Base-by-base conservation (phyloP, 805 yeast genomes). In the Pachysolen tannophilus region DNA sequence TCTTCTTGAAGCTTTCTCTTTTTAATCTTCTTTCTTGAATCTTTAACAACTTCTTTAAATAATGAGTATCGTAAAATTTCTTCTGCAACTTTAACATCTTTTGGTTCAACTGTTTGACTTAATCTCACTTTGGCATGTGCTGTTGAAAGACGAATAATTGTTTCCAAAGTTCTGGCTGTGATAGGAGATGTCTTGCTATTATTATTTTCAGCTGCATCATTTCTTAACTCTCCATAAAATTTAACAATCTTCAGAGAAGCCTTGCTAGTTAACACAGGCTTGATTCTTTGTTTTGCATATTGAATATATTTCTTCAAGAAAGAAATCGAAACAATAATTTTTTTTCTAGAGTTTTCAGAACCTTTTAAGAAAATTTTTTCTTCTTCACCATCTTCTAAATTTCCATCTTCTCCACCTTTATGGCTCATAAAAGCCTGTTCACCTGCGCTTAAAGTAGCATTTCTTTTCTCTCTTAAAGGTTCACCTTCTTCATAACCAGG, bases 121-220 rank as follows among this genome's bases (percentile, higher is more conserved):
- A 92, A 65, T 47, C 97, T 72, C n/a, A 90, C 84, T 56, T 92
- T 90, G 8, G 97, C 97, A 58, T 92, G 97, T 0, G 98, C 97
- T 1, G 97, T 84, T 1, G 97, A 69, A 40, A 90, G 65, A 67
- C 98, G 94, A 56, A 90, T 90, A 45, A 90, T 67, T 0, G 98
- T 90, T 60, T 90, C 98, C 47, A 90, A 67, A 4, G 97, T 92
- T 77, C 98, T 83, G n/a, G 97, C 95, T 2, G 98, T 90, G 45
- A 90, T 84, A 25, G 98, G 97, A 1, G 95, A 81, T 1, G 96
- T 88, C 51, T 78, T 72, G 35, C 82, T 73, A 45, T 78, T 82
- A 50, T 78, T 81, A 41, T 60, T 65, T 26, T 68, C 71, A 35
- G 68, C 61, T 37, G 69, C 70, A 43, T 81, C 83, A 55, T 87